Base-by-base conservation (phyloP, 129 eudicot species). In the Solidago caesia region DNA sequence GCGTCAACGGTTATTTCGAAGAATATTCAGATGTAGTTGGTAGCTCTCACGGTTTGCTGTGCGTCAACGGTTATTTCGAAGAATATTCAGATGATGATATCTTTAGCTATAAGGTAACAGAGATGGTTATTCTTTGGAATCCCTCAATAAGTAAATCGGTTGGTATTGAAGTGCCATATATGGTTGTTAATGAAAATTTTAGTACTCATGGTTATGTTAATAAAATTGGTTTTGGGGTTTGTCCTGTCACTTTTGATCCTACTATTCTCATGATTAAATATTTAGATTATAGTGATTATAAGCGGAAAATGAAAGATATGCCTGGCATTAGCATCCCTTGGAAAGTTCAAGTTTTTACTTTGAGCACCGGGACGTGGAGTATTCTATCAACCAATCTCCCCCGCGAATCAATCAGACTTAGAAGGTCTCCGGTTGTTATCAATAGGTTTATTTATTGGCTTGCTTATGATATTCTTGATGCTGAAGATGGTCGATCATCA, bases 281-380 rank as follows among this genome's bases (percentile, higher is more conserved):
- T 21, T 21, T 21, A 21, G 21, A 21, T 21, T 21, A 33, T 33
- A 0, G 0, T 33, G 2, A 33, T 0, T 1, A 3, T 33, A 29
- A 62, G 16, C 39, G 3, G 39, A 33, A 33, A 2, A 33, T 33
- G 3, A 33, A 33, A 33, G 39, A 33, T 33, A 33, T 33, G 39
- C 39, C 39, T 33, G 39, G 39, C 3, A 33, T 33, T 62, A 26
- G 4, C 42, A 11, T 62, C 5, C 42, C 43, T 9, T 33, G 11
- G 46, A 7, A 9, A 21, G 59, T 68, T 9, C 21, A 29, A 74
- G 77, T 84, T 48, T 87, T 47, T 43, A 44, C 87, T 0, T 64
- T 79, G 8, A 70, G 81, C 0, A 7, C 48, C 0, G 82, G 84
- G 51, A 48, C 7, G 15, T 87, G 87, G 89, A 68, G 57, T 27